Evolutionary conservation across 2,329 filamentous ascomycete species (phyloP), one percentile per base, ranked within the genome.

Genomic region (Basipetospora chlamydospora): DNA sequence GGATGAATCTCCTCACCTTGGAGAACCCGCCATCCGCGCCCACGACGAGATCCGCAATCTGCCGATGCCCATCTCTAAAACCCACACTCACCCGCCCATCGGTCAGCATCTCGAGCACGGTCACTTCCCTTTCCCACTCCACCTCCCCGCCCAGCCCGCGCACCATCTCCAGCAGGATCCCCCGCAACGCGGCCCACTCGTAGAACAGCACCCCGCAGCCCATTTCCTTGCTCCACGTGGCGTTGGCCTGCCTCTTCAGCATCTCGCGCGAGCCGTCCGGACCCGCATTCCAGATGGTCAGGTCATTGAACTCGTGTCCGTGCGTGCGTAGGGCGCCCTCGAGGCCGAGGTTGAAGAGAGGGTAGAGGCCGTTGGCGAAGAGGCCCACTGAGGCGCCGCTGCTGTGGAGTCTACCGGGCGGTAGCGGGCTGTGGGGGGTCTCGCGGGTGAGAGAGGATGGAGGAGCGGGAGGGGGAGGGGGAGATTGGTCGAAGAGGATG

Each of bases 11-110:
- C 25, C 46, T 42, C 10, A 49, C 43, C 1, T 38, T 28, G 2
- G 43, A 47, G 42, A 44, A 49, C 3, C 46, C 43, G 3, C 46
- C 47, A 12, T 47, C 46, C 2, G 46, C 47, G 6, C 43, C 46
- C 7, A 48, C 40, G 12, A 48, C 37, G 2, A 49, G 22, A 26
- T 49, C 42, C 4, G 43, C 39, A 7, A 41, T 40, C 4, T 29
- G 15, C 3, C 12, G 12, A 5, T 15, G 16, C n/a, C 28, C 28
- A 29, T 29, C 28, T 15, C 12, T 16, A 16, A 29, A 29, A 13
- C 11, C 6, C 9, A 8, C 28, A 17, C 4, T 16, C 6, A 11
- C 13, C 11, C 13, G 4, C 3, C n/a, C 15, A 2, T 6, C 28
- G 4, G 3, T 11, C 4, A 8, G n/a, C 3, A 43, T 33, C 3